phyloP scores from a whole-genome alignment of 2,329 filamentous ascomycete genomes.

The Penicillium rolfsii region DNA sequence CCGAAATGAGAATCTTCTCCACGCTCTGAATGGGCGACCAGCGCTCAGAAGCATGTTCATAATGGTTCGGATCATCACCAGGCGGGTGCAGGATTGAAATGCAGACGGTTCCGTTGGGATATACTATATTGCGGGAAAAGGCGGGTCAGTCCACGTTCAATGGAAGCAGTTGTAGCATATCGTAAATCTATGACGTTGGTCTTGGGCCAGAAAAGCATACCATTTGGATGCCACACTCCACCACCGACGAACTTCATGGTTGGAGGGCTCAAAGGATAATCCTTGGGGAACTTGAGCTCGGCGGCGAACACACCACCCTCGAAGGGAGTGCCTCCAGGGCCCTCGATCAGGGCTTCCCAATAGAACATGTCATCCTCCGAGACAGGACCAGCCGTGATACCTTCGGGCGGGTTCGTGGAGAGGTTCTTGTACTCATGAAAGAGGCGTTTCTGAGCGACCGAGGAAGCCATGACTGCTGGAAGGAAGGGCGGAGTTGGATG shows the following conservation, averaged over 20 bases:
- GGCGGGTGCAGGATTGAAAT: conserved; percentile 98
- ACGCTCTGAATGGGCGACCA: conserved; percentile 98
- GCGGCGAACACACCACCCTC: conserved; percentile 95
- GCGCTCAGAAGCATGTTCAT: conserved; percentile 92
- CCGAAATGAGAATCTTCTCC: conserved; percentile 94
- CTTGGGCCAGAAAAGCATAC: conserved; percentile 50
- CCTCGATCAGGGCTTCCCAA: conserved; percentile 96
- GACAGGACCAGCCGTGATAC: conserved; percentile 91
- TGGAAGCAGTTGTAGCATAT: not conserved
- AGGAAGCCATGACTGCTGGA: conserved; percentile 46
- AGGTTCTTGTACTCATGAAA: conserved; percentile 96
- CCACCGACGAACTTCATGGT: conserved; percentile 95
- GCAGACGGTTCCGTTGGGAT: conserved; percentile 88
- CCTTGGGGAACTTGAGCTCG: conserved; percentile 90
- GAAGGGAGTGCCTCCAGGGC: conserved; percentile 92
- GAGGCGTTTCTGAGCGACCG: conserved; percentile 71
- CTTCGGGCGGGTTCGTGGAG: conserved; percentile 93
- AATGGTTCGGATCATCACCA: conserved; percentile 96
- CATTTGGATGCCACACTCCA: conserved; percentile 90
- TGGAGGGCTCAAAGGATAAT: conserved; percentile 95
- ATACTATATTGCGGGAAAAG: conserved; percentile 61
- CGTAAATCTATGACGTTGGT: not conserved
- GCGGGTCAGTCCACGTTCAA: not conserved
- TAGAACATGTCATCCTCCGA: conserved; percentile 92
- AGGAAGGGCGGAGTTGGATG: not conserved